These are phyloP conservation scores for Suhomyces xylopsoci DNA, from an alignment of 805 yeast species.

Conservation along the genomic window DNA sequence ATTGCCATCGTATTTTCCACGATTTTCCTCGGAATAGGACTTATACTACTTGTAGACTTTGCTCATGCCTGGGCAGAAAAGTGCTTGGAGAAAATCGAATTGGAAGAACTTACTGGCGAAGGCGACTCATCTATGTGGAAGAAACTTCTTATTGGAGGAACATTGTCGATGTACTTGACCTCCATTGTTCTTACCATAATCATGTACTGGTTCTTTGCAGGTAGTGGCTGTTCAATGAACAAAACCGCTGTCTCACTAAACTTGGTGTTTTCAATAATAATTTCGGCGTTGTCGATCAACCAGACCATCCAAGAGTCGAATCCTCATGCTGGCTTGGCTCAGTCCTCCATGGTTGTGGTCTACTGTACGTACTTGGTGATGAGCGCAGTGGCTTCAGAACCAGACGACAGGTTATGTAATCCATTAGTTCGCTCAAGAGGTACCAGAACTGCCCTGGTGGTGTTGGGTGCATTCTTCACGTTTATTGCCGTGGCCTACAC, in stretches of 20 bases:
- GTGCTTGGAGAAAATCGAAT: slow-evolving; percentile 86
- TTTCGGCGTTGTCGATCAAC: slow-evolving; percentile 69
- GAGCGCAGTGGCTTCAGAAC: slow-evolving; percentile 94
- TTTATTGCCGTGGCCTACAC: slow-evolving; percentile 95
- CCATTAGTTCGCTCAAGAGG: slow-evolving; percentile 88
- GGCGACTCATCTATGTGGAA: slow-evolving; percentile 70
- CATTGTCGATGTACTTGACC: slow-evolving; percentile 77
- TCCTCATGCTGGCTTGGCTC: slow-evolving; percentile 95
- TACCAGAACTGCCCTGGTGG: slow-evolving; percentile 82
- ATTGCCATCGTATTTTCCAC: slow-evolving; percentile 82
- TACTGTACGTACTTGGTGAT: slow-evolving; percentile 89
- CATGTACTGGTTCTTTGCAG: slow-evolving; percentile 83
- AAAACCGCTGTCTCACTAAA: slow-evolving; percentile 82
- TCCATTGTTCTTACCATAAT: slow-evolving; percentile 68
- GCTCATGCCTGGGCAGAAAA: slow-evolving; percentile 99
- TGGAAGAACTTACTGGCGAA: slow-evolving; percentile 55
- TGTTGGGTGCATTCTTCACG: slow-evolving; percentile 90
- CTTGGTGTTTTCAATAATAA: slow-evolving; percentile 57
- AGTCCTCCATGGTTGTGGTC: slow-evolving; percentile 90
- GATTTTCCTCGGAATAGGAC: slow-evolving; percentile 82
- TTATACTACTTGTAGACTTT: slow-evolving; percentile 87
- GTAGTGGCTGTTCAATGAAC: slow-evolving; percentile 81
- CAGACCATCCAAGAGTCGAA: slow-evolving; percentile 87
- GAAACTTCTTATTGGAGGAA: slow-evolving; percentile 77
- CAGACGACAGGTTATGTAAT: slow-evolving; percentile 89